phyloP scores from a whole-genome alignment of 2,329 filamentous ascomycete genomes.

The Exophiala lecanii-corni region DNA sequence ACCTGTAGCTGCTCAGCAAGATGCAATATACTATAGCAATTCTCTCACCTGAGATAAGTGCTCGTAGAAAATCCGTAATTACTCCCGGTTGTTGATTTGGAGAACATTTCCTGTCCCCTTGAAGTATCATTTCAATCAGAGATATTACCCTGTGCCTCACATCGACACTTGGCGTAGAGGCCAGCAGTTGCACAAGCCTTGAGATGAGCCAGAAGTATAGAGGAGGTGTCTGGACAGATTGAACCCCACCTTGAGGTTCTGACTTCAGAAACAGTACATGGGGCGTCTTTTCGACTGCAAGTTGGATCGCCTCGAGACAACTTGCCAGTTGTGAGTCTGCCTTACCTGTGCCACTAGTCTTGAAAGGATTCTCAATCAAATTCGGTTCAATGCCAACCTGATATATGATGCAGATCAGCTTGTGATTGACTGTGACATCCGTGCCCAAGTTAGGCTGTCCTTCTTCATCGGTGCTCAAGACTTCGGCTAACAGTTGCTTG shows the following conservation, averaged over 20 bases:
- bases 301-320: slow-evolving; percentile 71
- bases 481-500: slow-evolving; percentile 65
- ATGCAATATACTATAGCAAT: too few relatives aligned
- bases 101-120: slow-evolving; percentile 10
- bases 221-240: slow-evolving; percentile 35
- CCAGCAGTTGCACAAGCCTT: slow-evolving; percentile 47
- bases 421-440: slow-evolving; percentile 71
- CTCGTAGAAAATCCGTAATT: slow-evolving; percentile 10
- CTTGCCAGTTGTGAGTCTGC: slow-evolving; percentile 47
- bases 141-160: slow-evolving; percentile 10
- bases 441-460: slow-evolving; percentile 52
- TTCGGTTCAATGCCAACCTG: slow-evolving; percentile 65
- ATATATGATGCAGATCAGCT: slow-evolving; percentile 76
- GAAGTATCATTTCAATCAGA: slow-evolving; percentile 12
- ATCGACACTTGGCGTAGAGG: slow-evolving; percentile 5
- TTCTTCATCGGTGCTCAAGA: slow-evolving; percentile 46
- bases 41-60: slow-evolving; percentile 10
- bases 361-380: slow-evolving; percentile 63
- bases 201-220: slow-evolving; percentile 53
- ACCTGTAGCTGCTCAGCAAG: too few relatives aligned
- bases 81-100: slow-evolving; percentile 2
- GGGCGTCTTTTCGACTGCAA: slow-evolving; percentile 70
- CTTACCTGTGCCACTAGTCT: slow-evolving; percentile 45
- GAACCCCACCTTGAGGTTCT: slow-evolving; percentile 35
- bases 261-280: slow-evolving; percentile 61